Conservation (phyloP, 345 rosid genomes). For the Hibiscus mutabilis region DNA sequence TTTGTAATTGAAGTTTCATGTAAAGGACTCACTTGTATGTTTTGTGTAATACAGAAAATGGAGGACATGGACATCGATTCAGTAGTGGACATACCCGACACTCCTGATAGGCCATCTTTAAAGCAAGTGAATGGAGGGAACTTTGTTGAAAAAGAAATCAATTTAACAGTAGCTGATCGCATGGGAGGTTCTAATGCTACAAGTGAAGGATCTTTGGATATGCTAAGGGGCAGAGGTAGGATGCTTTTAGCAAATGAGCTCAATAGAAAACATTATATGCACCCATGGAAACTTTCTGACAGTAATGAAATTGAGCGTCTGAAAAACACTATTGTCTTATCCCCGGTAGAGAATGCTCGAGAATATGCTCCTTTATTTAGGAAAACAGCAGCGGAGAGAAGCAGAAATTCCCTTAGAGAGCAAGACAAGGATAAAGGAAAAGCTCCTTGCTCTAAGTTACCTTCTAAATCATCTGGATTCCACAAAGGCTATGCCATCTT, state of each 20-base stretch:
- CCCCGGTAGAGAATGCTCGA: constrained; percentile 23
- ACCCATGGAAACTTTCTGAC: constrained; percentile 22
- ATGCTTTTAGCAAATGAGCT: constrained; percentile 25
- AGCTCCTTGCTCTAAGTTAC: constrained; percentile 18
- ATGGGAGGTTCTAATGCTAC: constrained; percentile 22
- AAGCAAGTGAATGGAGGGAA: constrained; percentile 18
- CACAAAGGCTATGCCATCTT: constrained; percentile 22
- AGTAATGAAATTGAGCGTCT: constrained; percentile 24
- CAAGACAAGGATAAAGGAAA: constrained; percentile 38
- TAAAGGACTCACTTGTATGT: not conserved
- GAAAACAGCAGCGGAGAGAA: constrained; percentile 26
- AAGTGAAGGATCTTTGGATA: constrained; percentile 27
- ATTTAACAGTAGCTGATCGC: constrained; percentile 27
- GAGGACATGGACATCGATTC: constrained; percentile 66
- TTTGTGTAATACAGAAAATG: constrained; percentile 32
- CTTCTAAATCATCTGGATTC: constrained; percentile 16
- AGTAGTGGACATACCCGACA: constrained; percentile 58
- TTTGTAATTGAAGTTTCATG: not conserved
- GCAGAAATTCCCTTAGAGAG: constrained; percentile 20
- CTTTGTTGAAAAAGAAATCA: constrained; percentile 26
- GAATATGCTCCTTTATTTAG: constrained; percentile 37
- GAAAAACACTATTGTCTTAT: constrained; percentile 14
- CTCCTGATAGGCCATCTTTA: constrained; percentile 60
- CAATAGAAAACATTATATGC: constrained; percentile 20
- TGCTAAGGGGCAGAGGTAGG: constrained; percentile 22